Evolutionary conservation across 257 asterid species (phyloP).

Genomic region (Eustoma russellianum): DNA sequence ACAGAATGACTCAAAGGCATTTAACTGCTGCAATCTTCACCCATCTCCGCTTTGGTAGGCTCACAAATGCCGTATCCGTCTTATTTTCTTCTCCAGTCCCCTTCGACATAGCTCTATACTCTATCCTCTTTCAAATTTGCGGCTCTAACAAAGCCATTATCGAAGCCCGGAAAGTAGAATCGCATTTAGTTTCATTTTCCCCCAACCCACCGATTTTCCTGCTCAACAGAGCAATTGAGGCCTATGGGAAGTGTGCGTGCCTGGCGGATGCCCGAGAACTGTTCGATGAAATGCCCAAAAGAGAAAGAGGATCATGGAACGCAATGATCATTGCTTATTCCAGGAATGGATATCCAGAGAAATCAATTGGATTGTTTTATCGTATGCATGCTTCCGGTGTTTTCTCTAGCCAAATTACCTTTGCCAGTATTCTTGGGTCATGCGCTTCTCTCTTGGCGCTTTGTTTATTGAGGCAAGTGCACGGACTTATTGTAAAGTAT

Average conservation of each 20-base stretch:
- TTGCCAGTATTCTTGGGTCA: slow-evolving; percentile 55
- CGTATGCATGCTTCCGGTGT: slow-evolving; percentile 52
- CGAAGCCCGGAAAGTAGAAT: slow-evolving; percentile 63
- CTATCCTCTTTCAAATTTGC: slow-evolving; percentile 52
- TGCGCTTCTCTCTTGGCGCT: slow-evolving; percentile 43
- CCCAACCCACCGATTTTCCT: slow-evolving; percentile 62
- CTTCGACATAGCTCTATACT: slow-evolving; percentile 44
- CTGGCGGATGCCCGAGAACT: slow-evolving; percentile 49
- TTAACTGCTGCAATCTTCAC: slow-evolving; percentile 41
- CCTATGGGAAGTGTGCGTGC: slow-evolving; percentile 52
- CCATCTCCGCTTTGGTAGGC: slow-evolving; percentile 45
- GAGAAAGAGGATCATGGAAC: slow-evolving; percentile 91
- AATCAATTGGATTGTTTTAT: slow-evolving; percentile 36
- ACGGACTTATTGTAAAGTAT: slow-evolving; percentile 52
- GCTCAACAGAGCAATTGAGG: slow-evolving; percentile 71
- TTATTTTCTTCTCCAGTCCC: slow-evolving; percentile 46
- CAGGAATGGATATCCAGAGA: slow-evolving; percentile 28
- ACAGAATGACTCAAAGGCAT: slow-evolving; percentile 18
- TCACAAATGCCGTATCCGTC: slow-evolving; percentile 51
- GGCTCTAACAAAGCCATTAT: slow-evolving; percentile 41
- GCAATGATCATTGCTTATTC: slow-evolving; percentile 60
- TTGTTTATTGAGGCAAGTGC: slow-evolving; percentile 55
- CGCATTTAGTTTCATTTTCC: slow-evolving; percentile 40
- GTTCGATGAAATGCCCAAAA: slow-evolving; percentile 73
- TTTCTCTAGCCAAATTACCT: slow-evolving; percentile 58